Evolutionary conservation across 257 asterid genomes (phyloP), one percentile per base, ranked within the genome.

Genomic region (Misopates orontium): DNA sequence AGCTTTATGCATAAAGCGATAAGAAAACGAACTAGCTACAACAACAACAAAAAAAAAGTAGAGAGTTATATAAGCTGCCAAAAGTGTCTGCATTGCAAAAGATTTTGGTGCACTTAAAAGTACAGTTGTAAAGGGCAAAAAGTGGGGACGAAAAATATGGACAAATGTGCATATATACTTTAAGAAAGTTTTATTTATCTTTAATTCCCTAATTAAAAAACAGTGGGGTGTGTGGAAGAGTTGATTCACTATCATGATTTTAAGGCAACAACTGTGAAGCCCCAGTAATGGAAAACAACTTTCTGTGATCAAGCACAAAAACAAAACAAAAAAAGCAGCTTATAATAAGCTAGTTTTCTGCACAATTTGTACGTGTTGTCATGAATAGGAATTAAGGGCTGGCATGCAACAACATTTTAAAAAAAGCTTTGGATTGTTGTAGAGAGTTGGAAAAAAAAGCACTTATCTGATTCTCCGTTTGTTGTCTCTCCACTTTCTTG

Each of bases 41-140:
- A n/a, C n/a, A n/a, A n/a, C n/a, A n/a, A n/a, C n/a, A n/a, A n/a
- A 7, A 28, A 28, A 28, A 28, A 28, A 28, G 36, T 28, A 28
- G 7, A 28, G 36, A 47, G 11, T 32, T 53, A 16, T 19, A 45
- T 0, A 31, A 15, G 60, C 64, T 51, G 64, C 64, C 64, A 71
- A 78, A 74, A 78, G 79, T 3, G 48, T 66, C 74, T 78, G 74
- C 68, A 47, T 49, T 16, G 73, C 52, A 66, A 70, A 78, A 52
- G 66, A 66, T 66, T 65, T 77, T 66, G 71, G 77, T 71, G 68
- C 58, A 64, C 76, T 28, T 63, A 45, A 64, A 59, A 61, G 66
- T 62, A 70, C 77, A 78, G 83, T 67, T 78, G 83, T 78, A 78
- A 78, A 78, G 83, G 70, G 17, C 14, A 45, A 62, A 48, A 59